These are phyloP conservation scores for Neocatenulostroma microsporum DNA, from an alignment of 2,329 filamentous ascomycete species.

Conservation along the genomic window DNA sequence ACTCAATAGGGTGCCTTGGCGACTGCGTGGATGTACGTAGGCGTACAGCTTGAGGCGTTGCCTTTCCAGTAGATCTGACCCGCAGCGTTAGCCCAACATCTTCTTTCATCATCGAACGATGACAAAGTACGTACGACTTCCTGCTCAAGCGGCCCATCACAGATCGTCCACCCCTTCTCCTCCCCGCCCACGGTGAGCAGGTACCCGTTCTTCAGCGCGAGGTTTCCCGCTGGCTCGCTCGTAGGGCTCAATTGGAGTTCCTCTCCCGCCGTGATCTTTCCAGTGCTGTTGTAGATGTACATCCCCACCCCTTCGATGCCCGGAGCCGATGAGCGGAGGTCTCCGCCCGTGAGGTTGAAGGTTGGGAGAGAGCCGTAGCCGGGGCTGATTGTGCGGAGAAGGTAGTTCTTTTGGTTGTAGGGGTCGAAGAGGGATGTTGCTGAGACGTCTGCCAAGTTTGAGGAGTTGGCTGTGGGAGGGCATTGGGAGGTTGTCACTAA, in stretches of 20 bases:
- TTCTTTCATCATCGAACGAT: too few relatives aligned
- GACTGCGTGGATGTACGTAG: slow-evolving; percentile 35
- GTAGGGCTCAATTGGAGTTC: slow-evolving; percentile 29
- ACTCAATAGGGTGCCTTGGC: slow-evolving; percentile 32
- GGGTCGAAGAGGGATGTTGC: slow-evolving; percentile 35
- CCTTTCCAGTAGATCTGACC: slow-evolving; percentile 33
- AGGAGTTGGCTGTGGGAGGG: slow-evolving; percentile 21
- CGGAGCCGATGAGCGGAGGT: slow-evolving; percentile 25
- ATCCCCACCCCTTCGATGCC: slow-evolving; percentile 24
- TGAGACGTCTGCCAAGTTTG: slow-evolving; percentile 29
- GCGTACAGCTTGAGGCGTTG: slow-evolving; percentile 26
- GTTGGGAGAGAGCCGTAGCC: slow-evolving; percentile 34
- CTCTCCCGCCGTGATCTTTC: slow-evolving; percentile 17
- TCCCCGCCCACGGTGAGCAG: slow-evolving; percentile 31
- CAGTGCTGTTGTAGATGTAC: slow-evolving; percentile 29
- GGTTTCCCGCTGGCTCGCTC: slow-evolving; percentile 26
- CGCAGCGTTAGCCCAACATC: background rate
- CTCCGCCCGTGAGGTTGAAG: slow-evolving; percentile 31
- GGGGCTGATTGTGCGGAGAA: slow-evolving; percentile 32
- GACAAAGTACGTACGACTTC: too few relatives aligned
- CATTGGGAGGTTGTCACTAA: slow-evolving; percentile 34
- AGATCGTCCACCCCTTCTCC: slow-evolving; percentile 34
- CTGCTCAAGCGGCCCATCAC: slow-evolving; percentile 25
- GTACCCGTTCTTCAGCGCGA: slow-evolving; percentile 31
- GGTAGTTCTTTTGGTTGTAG: slow-evolving; percentile 27